Conservation (phyloP, 2,329 filamentous ascomycete species). For the Byssothecium circinans region DNA sequence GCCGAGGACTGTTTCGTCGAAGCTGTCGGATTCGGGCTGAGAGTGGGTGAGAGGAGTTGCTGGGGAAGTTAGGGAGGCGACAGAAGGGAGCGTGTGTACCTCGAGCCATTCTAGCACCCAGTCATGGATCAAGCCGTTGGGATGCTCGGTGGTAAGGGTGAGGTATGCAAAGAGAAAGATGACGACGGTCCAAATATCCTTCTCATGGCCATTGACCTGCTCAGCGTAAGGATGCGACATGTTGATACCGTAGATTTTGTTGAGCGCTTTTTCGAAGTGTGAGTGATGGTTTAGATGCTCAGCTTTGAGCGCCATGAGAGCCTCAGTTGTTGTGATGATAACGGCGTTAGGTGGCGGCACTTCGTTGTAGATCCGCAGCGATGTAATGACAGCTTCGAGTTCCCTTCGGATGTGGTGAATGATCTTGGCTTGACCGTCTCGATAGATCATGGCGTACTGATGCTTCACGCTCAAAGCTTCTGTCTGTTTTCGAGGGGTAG, state of each 20-base stretch:
- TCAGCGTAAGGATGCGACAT: constrained; percentile 1
- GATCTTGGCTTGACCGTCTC: constrained; percentile 43
- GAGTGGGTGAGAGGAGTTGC: no score
- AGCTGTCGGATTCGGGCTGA: background rate
- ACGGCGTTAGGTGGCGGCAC: constrained; percentile 5
- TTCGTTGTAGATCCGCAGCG: constrained; percentile 2
- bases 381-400: constrained; percentile 19
- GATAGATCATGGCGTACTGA: constrained; percentile 47
- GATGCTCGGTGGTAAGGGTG: constrained; percentile 11
- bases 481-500: constrained; percentile 1
- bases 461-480: constrained; percentile 40
- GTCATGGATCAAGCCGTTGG: background rate
- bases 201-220: constrained; percentile 7
- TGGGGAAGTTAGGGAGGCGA: background rate
- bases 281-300: constrained; percentile 13
- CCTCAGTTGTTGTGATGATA: constrained; percentile 19
- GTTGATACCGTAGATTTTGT: constrained; percentile 13
- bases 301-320: constrained; percentile 11
- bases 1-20: background rate
- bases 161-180: constrained; percentile 20
- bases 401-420: constrained; percentile 27
- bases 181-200: constrained; percentile 27
- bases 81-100: background rate
- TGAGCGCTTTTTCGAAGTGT: constrained; percentile 15
- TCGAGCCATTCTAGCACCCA: constrained; percentile 8